Evolutionary conservation across 1,139 yeast species (phyloP).

Genomic region (Geotrichum citri-aurantii): DNA sequence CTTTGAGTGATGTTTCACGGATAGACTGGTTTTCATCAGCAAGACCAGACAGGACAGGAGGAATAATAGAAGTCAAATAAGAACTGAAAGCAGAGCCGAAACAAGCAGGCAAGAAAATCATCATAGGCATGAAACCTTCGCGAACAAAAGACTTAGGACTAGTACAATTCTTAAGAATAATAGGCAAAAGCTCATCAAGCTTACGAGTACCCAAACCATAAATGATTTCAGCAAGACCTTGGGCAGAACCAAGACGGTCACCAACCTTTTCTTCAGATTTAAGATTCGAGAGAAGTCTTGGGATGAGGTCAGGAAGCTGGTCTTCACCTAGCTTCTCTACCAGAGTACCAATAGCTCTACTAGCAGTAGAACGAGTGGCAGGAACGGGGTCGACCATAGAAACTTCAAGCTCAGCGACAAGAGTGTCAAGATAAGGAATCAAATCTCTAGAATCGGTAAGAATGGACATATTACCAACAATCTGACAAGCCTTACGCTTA

Average conservation of each 20-base stretch:
- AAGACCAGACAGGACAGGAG: conserved; percentile 83
- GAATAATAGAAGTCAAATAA: conserved; percentile 75
- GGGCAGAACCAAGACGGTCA: conserved; percentile 95
- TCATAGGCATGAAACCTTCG: conserved; percentile 88
- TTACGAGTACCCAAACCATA: conserved; percentile 85
- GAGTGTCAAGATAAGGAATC: conserved; percentile 69
- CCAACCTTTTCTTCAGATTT: conserved; percentile 80
- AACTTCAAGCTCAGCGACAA: conserved; percentile 75
- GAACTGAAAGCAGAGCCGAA: conserved; percentile 92
- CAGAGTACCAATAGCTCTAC: conserved; percentile 92
- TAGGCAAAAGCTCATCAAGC: conserved; percentile 82
- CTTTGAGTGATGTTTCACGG: conserved; percentile 83
- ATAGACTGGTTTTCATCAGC: conserved; percentile 87
- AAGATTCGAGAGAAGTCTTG: conserved; percentile 69
- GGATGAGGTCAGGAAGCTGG: conserved; percentile 86
- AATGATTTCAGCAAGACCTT: conserved; percentile 89
- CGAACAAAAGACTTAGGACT: conserved; percentile 65
- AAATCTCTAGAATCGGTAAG: conserved; percentile 85
- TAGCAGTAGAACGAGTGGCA: conserved; percentile 93
- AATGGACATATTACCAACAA: conserved; percentile 97
- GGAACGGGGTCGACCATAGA: conserved; percentile 99
- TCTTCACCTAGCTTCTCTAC: conserved; percentile 97
- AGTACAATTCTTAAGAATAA: conserved; percentile 66
- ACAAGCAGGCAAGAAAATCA: conserved; percentile 87
- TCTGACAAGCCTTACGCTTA: conserved; percentile 92